phyloP scores from a whole-genome alignment of 306 rosid genomes.

The Hippophae tibetana region DNA sequence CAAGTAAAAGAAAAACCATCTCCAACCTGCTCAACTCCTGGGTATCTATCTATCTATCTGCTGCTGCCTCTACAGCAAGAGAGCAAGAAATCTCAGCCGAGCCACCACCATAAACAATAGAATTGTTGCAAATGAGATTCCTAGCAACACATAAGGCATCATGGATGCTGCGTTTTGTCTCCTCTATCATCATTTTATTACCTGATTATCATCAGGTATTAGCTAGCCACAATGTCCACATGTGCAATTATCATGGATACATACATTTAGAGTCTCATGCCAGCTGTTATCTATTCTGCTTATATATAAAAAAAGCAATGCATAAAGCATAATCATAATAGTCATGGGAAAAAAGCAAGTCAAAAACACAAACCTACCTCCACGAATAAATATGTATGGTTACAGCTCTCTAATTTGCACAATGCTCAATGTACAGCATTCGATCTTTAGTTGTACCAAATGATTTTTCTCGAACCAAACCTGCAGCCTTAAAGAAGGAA shows the following conservation, averaged over 20 bases:
- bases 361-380: constrained; percentile 41
- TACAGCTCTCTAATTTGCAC: constrained; percentile 96
- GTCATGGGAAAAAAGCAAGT: background rate
- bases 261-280: no score
- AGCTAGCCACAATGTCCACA: no score
- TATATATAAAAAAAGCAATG: no score
- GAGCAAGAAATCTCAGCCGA: constrained; percentile 89
- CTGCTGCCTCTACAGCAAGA: constrained; percentile 83
- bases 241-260: no score
- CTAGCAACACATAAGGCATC: constrained; percentile 97
- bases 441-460: constrained; percentile 97
- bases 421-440: constrained; percentile 90
- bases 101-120: constrained; percentile 97
- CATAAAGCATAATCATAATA: background rate
- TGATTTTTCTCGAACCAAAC: constrained; percentile 82
- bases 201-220: constrained; percentile 30
- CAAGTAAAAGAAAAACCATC: background rate
- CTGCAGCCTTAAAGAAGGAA: constrained; percentile 52
- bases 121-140: constrained; percentile 93
- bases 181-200: constrained; percentile 96
- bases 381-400: constrained; percentile 77
- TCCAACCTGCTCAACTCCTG: constrained; percentile 90
- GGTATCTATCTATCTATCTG: constrained; percentile 46
- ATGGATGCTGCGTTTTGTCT: constrained; percentile 93
- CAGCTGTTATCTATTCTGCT: no score